Percentiles rank a stretch among this genome's conserved stretches.
Evolutionary conservation across 2,329 filamentous ascomycete genomes (phyloP).

Genomic region (Leptosphaerulina australis): DNA sequence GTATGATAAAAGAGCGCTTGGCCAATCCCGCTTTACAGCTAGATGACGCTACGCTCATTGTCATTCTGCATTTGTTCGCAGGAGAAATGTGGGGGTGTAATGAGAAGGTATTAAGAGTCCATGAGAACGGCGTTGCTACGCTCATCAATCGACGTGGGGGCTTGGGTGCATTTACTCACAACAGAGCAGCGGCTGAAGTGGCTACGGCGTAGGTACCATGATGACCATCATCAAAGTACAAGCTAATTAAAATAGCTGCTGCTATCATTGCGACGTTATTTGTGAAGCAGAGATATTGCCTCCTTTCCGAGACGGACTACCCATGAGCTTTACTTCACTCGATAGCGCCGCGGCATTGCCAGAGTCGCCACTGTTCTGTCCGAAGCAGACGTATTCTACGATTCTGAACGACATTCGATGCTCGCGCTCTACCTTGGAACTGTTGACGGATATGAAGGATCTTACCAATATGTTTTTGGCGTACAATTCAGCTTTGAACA

Average conservation of each 20-base stretch:
- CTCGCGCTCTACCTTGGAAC: slow-evolving; percentile 26
- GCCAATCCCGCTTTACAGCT: slow-evolving; percentile 10
- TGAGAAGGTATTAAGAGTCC: slow-evolving; percentile 33
- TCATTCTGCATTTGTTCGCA: slow-evolving; percentile 39
- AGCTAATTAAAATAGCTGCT: slow-evolving; percentile 28
- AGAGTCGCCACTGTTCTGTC: slow-evolving; percentile 46
- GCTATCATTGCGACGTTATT: slow-evolving; percentile 36
- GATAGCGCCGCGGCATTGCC: slow-evolving; percentile 25
- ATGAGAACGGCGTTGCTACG: slow-evolving; percentile 33
- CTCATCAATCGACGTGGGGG: slow-evolving; percentile 35
- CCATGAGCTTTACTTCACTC: background rate
- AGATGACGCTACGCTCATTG: slow-evolving; percentile 36
- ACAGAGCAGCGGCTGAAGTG: slow-evolving; percentile 28
- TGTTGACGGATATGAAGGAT: slow-evolving; percentile 42
- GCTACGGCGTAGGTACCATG: slow-evolving; percentile 31
- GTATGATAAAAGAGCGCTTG: slow-evolving; percentile 36
- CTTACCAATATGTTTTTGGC: slow-evolving; percentile 40
- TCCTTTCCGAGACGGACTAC: slow-evolving; percentile 25
- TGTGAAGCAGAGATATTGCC: slow-evolving; percentile 33
- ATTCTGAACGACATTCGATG: slow-evolving; percentile 30
- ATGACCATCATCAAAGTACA: background rate
- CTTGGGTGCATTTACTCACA: slow-evolving; percentile 18
- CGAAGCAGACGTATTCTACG: slow-evolving; percentile 27
- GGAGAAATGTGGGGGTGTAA: slow-evolving; percentile 43
- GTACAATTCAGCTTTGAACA: slow-evolving; percentile 7